Base-by-base conservation (phyloP, 1,139 yeast species). In the Oligophagozyma castellii region DNA sequence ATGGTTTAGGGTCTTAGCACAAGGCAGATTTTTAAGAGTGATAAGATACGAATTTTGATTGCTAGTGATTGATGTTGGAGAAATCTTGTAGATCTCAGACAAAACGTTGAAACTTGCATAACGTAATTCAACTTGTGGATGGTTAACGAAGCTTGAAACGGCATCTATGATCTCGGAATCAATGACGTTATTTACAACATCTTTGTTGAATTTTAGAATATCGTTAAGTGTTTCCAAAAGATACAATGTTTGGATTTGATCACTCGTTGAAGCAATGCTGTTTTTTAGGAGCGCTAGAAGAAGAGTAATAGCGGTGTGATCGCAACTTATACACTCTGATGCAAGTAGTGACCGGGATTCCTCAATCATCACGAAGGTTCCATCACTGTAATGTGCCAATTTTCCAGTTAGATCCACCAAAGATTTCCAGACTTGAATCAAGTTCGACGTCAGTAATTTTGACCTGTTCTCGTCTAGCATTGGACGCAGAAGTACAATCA, bases 371-470 rank as follows among this genome's bases (percentile, higher is more conserved):
- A 38, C 31, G 24, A 40, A 46, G 4, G 46, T 28, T 28, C 47
- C 53, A 24, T 42, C 42, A 4, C 36, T 37, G 27, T 34, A 42
- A 19, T 39, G 40, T 5, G 36, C 27, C 11, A 50, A 24, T 24
- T 45, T 45, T 5, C 40, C 37, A 4, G 40, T 25, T 30, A 48
- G 27, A 5, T 29, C 24, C 3, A 42, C 22, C 4, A 39, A 22
- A 13, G 37, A 38, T 3, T 35, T 32, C 49, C 53, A 47, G 7
- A 46, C 29, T 8, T 33, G 34, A 5, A 31, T 23, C 18, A 40
- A 29, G 5, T 21, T 23, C 12, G 26, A 26, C 4, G 39, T 26
- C n/a, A 30, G 14, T 11, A 33, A 14, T 14, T 34, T 25, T 5
- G 35, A 23, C n/a, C n/a, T n/a, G 11, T 32, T 25, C 13, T 34